These are phyloP conservation scores for Backusella circina DNA, from an alignment of 192 early-diverging fungal genomes.

Conservation along the genomic window DNA sequence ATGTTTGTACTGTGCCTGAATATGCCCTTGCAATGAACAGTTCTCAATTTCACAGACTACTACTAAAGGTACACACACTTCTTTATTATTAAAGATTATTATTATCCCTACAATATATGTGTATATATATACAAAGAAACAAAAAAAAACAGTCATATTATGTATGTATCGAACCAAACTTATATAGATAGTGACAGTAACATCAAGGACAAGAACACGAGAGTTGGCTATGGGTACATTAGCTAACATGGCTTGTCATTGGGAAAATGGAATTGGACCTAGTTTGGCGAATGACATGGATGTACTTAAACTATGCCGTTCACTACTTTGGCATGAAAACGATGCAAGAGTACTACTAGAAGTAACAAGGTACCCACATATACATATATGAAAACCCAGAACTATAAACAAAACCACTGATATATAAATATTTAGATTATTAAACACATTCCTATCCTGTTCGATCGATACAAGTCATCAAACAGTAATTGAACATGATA, in stretches of 20 bases:
- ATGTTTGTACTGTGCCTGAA: constrained; percentile 23
- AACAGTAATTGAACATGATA: constrained; percentile 19
- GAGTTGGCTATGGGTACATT: constrained; percentile 34
- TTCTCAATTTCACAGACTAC: constrained; percentile 20
- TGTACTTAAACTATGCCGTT: constrained; percentile 17
- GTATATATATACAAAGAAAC: not conserved
- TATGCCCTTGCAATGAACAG: constrained; percentile 18
- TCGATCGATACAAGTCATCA: constrained; percentile 20
- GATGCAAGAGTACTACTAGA: constrained; percentile 26
- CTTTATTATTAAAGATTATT: not conserved
- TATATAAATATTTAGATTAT: not conserved
- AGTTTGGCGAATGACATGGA: constrained; percentile 28
- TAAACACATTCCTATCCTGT: constrained; percentile 20
- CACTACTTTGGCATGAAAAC: constrained; percentile 24
- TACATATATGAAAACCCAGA: no score
- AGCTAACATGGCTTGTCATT: constrained; percentile 36
- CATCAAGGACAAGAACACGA: constrained; percentile 22
- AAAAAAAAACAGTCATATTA: not conserved
- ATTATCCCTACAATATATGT: not conserved
- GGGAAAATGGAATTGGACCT: constrained; percentile 20
- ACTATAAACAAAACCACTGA: not conserved
- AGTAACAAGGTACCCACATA: constrained; percentile 15
- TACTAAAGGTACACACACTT: constrained; percentile 26
- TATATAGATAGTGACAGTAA: constrained; percentile 26
- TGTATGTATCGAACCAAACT: not conserved